Conservation (phyloP, 495 filamentous ascomycete species). For the Geoglossum glabrum region DNA sequence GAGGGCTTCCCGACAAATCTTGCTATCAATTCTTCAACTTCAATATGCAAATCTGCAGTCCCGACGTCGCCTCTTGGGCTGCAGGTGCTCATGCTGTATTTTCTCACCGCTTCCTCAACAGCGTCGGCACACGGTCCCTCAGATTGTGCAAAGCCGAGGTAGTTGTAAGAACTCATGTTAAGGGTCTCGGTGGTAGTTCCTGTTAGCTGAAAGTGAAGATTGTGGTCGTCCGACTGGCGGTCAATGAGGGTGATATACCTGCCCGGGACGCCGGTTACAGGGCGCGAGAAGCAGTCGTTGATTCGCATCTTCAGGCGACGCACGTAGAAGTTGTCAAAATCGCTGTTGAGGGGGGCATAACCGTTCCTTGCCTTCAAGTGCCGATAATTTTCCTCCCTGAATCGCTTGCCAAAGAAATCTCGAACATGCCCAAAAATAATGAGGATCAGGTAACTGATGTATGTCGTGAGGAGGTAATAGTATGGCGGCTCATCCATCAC, state of each 20-base stretch:
- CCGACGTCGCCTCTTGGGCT: conserved; percentile 71
- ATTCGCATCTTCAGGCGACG: conserved; percentile 80
- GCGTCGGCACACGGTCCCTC: conserved; percentile 92
- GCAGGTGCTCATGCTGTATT: conserved; percentile 59
- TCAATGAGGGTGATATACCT: conserved; percentile 84
- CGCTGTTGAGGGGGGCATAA: conserved; percentile 90
- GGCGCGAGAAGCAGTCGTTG: conserved; percentile 88
- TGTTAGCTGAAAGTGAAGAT: conserved; percentile 65
- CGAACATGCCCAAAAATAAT: conserved; percentile 89
- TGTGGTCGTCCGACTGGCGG: conserved; percentile 71
- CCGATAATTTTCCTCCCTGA: conserved; percentile 63
- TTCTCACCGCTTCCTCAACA: conserved; percentile 65
- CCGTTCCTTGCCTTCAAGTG: conserved; percentile 68
- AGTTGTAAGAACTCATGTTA: conserved; percentile 98
- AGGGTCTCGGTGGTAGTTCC: conserved; percentile 89
- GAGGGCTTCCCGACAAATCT: conserved; percentile 83
- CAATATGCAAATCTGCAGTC: conserved; percentile 66
- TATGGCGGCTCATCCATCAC: conserved; percentile 92
- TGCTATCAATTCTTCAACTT: conserved; percentile 78
- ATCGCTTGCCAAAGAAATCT: conserved; percentile 95
- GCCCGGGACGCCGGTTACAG: conserved; percentile 81
- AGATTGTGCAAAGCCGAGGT: conserved; percentile 94
- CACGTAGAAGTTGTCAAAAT: conserved; percentile 98
- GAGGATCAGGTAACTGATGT: conserved; percentile 88
- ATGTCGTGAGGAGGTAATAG: conserved; percentile 89